Percentiles rank a stretch among this genome's conserved stretches.
Conservation (phyloP, 2,329 filamentous ascomycete species). For the Lecanicillium sp. region DNA sequence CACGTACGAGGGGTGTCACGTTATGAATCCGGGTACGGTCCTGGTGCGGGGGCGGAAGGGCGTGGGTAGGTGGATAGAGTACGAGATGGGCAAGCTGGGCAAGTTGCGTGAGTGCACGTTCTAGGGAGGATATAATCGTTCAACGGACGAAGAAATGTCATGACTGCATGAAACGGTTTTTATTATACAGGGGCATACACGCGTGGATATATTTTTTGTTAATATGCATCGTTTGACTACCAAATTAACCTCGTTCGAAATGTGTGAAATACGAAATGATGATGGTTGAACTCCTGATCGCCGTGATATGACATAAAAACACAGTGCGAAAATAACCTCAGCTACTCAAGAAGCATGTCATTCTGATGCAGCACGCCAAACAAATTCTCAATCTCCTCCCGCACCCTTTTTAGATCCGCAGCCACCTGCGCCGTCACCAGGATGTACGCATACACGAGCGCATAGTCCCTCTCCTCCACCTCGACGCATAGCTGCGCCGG, state of each 20-base stretch:
- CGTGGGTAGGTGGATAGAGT: constrained; percentile 80
- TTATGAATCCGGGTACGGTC: constrained; percentile 83
- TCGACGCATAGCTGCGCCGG: constrained; percentile 17
- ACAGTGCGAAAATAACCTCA: no score
- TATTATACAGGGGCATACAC: no score
- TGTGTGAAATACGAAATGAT: no score
- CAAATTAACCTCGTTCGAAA: no score
- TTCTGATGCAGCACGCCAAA: constrained; percentile 60
- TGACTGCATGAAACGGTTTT: no score
- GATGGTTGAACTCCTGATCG: no score
- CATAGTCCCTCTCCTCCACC: constrained; percentile 69
- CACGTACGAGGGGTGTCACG: constrained; percentile 91
- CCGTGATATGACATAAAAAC: neutral
- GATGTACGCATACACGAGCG: constrained; percentile 85
- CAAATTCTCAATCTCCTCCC: constrained; percentile 54
- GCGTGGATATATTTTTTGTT: no score
- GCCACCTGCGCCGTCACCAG: constrained; percentile 62
- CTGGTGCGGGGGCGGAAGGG: constrained; percentile 63
- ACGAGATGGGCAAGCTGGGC: constrained; percentile 61
- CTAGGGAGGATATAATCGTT: no score
- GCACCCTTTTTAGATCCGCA: constrained; percentile 55
- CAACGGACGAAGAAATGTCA: no score
- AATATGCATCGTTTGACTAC: no score
- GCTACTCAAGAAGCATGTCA: constrained; percentile 48
- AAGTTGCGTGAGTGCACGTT: constrained; percentile 58